These are phyloP conservation scores for Microsporum audouinii DNA, from an alignment of 2,329 filamentous ascomycete genomes.

Conservation along the genomic window DNA sequence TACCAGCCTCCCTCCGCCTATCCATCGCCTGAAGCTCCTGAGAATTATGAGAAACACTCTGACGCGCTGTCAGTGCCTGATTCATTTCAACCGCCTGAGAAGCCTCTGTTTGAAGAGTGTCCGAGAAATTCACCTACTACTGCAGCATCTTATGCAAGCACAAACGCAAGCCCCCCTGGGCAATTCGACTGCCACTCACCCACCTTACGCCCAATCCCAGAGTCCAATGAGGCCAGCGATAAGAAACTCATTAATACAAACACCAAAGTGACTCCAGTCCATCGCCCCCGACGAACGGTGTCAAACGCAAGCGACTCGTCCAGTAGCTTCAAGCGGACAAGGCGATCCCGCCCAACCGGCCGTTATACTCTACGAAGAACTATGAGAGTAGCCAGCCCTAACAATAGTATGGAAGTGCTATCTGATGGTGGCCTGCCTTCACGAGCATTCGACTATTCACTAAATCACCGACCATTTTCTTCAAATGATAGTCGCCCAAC, in stretches of 20 bases:
- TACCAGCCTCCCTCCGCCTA: neutral
- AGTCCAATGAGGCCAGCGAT: neutral
- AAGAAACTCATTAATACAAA: neutral
- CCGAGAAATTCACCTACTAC: neutral
- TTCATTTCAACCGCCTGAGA: neutral
- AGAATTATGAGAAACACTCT: neutral
- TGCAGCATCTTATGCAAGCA: neutral
- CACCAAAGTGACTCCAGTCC: neutral
- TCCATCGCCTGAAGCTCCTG: neutral
- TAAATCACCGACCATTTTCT: slow-evolving; percentile 28
- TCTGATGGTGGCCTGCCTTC: neutral
- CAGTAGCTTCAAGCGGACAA: slow-evolving; percentile 67
- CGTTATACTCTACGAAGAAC: slow-evolving; percentile 56
- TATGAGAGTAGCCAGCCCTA: slow-evolving; percentile 48
- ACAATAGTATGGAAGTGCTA: slow-evolving; percentile 17
- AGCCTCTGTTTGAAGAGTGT: neutral
- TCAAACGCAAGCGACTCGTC: slow-evolving; percentile 56
- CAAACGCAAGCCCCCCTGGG: neutral
- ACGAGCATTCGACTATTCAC: neutral
- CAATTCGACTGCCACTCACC: neutral
- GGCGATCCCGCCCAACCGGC: slow-evolving; percentile 36
- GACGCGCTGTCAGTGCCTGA: neutral
- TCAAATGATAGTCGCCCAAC: slow-evolving; percentile 31
- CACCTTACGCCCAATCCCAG: neutral
- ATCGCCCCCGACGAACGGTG: slow-evolving; percentile 39